Percentiles rank a stretch among this genome's conserved stretches.
phyloP scores from a whole-genome alignment of 2,329 filamentous ascomycete species.

The Cryphonectria naterciae region DNA sequence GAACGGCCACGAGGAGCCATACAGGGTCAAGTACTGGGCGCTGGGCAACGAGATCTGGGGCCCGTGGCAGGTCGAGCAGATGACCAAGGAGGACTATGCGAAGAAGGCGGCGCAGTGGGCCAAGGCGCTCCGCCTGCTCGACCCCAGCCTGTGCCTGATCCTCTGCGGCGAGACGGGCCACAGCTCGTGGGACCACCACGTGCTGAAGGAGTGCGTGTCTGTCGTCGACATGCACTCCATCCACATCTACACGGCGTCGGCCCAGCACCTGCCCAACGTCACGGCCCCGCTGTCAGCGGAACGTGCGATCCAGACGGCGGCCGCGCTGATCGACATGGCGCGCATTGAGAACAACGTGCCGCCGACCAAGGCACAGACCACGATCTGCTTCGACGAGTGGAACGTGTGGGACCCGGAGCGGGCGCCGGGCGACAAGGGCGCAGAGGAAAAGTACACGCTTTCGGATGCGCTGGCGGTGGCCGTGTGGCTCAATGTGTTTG shows the following conservation, averaged over 20 bases:
- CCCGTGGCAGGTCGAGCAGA: slow-evolving; percentile 68
- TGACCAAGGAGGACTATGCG: slow-evolving; percentile 71
- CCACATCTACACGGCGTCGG: slow-evolving; percentile 73
- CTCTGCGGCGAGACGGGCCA: slow-evolving; percentile 75
- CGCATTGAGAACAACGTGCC: slow-evolving; percentile 70
- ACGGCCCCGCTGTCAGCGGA: slow-evolving; percentile 72
- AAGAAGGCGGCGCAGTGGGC: slow-evolving; percentile 73
- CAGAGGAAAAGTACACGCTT: slow-evolving; percentile 74
- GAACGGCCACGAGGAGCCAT: slow-evolving; percentile 76
- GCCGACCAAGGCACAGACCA: slow-evolving; percentile 61
- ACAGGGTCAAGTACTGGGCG: slow-evolving; percentile 84
- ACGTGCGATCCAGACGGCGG: slow-evolving; percentile 72
- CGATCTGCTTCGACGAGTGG: slow-evolving; percentile 85
- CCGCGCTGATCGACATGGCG: slow-evolving; percentile 72
- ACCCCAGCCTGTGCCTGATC: slow-evolving; percentile 70
- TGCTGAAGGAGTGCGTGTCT: slow-evolving; percentile 68
- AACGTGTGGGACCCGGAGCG: slow-evolving; percentile 79
- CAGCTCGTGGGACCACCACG: slow-evolving; percentile 73
- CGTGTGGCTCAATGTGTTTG: slow-evolving; percentile 76
- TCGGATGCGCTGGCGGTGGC: slow-evolving; percentile 77
- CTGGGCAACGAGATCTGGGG: slow-evolving; percentile 77
- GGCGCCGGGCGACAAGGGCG: slow-evolving; percentile 71
- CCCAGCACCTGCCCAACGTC: slow-evolving; percentile 53
- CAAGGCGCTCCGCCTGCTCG: slow-evolving; percentile 72
- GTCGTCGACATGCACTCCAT: slow-evolving; percentile 82